Evolutionary conservation across 2,329 filamentous ascomycete species (phyloP).

Genomic region (Macrophomina tecta): DNA sequence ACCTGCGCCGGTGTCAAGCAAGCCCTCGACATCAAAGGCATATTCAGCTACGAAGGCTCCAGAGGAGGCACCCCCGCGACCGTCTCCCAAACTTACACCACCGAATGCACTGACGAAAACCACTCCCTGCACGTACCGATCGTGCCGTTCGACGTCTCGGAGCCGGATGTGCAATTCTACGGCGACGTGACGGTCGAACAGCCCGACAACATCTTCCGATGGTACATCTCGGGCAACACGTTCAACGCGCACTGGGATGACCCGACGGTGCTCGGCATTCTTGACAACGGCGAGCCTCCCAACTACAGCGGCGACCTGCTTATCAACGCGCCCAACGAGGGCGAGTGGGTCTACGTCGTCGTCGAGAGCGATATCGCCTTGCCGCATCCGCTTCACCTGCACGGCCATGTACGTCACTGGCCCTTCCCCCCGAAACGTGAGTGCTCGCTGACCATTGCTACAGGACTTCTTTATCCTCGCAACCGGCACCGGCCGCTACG

Average conservation of each 20-base stretch:
- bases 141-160: conserved; percentile 36
- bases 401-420: conserved; percentile 38
- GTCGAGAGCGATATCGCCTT: conserved; percentile 41
- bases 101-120: conserved; percentile 47
- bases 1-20: conserved; percentile 46
- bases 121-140: conserved; percentile 44
- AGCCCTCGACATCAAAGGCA: conserved; percentile 41
- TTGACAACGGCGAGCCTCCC: conserved; percentile 42
- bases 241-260: conserved; percentile 48
- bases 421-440: too few species aligned
- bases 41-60: conserved; percentile 46
- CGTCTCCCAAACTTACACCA: conserved; percentile 41
- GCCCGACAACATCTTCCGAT: conserved; percentile 46
- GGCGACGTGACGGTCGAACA: conserved; percentile 37
- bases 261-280: conserved; percentile 46
- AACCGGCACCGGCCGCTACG: conserved; percentile 42
- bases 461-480: conserved; percentile 51
- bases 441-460: not conserved
- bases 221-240: conserved; percentile 48
- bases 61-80: conserved; percentile 40
- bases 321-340: conserved; percentile 8
- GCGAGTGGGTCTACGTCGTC: conserved; percentile 23
- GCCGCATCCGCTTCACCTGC: conserved; percentile 50
- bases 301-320: conserved; percentile 37
- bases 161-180: conserved; percentile 33